phyloP scores from a whole-genome alignment of 306 rosid species.

The Sicyos baderoa region DNA sequence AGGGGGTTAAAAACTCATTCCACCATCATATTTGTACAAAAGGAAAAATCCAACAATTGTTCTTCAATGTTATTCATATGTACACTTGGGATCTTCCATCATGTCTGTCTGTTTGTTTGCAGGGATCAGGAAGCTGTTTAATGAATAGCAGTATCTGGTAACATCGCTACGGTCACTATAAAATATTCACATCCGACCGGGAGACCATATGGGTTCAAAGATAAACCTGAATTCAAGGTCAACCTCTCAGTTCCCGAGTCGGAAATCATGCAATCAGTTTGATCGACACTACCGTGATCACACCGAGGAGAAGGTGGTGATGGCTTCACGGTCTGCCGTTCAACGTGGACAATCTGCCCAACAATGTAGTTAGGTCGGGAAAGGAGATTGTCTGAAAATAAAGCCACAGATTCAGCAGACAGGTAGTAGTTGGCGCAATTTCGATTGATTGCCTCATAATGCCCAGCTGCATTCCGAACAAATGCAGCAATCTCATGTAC shows the following conservation, averaged over 20 bases:
- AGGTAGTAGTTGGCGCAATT: slow-evolving; percentile 73
- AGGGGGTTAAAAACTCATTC: slow-evolving; percentile 29
- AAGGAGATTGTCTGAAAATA: slow-evolving; percentile 71
- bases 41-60: slow-evolving; percentile 33
- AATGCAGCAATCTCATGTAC: slow-evolving; percentile 95
- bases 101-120: slow-evolving; percentile 65
- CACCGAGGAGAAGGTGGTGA: slow-evolving; percentile 23
- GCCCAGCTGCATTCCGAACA: slow-evolving; percentile 65
- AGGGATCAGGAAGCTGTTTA: slow-evolving; percentile 94
- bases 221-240: slow-evolving; percentile 93
- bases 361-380: slow-evolving; percentile 79
- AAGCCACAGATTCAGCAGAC: slow-evolving; percentile 82
- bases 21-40: slow-evolving; percentile 58
- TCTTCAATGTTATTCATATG: slow-evolving; percentile 37
- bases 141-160: slow-evolving; percentile 87
- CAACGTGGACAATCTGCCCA: slow-evolving; percentile 97
- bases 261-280: slow-evolving; percentile 28
- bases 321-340: slow-evolving; percentile 69
- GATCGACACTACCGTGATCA: slow-evolving; percentile 39
- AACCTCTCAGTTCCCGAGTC: slow-evolving; percentile 57
- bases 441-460: slow-evolving; percentile 77
- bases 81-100: slow-evolving; percentile 91
- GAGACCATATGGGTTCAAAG: slow-evolving; percentile 72
- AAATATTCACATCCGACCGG: slow-evolving; percentile 97
- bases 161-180: slow-evolving; percentile 92